Evolutionary conservation across 2,329 filamentous ascomycete genomes (phyloP).

Genomic region (Cladophialophora chaetospira): DNA sequence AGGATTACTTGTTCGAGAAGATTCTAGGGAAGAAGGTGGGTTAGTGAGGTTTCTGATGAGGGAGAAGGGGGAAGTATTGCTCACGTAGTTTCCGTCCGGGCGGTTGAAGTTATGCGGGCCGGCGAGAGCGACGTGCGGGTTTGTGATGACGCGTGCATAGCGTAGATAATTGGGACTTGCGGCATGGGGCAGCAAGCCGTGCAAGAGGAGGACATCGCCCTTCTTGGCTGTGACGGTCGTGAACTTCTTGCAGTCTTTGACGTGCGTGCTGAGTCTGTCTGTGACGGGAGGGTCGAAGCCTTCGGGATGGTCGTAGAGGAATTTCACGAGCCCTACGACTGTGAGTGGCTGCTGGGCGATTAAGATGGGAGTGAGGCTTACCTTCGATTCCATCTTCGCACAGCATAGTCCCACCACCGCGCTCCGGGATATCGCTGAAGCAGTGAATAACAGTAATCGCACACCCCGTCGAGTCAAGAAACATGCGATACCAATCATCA

Average conservation of each 20-base stretch:
- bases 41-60: not conserved
- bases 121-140: conserved; percentile 5
- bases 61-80: not conserved
- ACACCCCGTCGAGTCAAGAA: conserved; percentile 7
- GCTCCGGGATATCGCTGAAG: conserved; percentile 7
- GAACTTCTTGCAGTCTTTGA: conserved; percentile 11
- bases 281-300: conserved; percentile 8
- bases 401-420: conserved; percentile 1
- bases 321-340: conserved; percentile 6
- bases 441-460: conserved; percentile 8
- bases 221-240: conserved; percentile 11
- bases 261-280: not conserved
- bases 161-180: conserved; percentile 7
- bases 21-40: not conserved
- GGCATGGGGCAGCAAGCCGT: conserved; percentile 5
- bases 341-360: not conserved
- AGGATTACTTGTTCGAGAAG: conserved; percentile 9
- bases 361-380: not conserved
- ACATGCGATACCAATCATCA: conserved; percentile 12
- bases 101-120: conserved; percentile 9
- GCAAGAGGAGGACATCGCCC: conserved; percentile 7
- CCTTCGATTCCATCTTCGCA: conserved; percentile 12
- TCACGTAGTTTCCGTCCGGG: conserved; percentile 6
- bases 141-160: conserved; percentile 9
- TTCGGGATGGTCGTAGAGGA: conserved; percentile 8